Conservation (phyloP, 2,329 filamentous ascomycete genomes). For the Sarocladiaceae sp. region DNA sequence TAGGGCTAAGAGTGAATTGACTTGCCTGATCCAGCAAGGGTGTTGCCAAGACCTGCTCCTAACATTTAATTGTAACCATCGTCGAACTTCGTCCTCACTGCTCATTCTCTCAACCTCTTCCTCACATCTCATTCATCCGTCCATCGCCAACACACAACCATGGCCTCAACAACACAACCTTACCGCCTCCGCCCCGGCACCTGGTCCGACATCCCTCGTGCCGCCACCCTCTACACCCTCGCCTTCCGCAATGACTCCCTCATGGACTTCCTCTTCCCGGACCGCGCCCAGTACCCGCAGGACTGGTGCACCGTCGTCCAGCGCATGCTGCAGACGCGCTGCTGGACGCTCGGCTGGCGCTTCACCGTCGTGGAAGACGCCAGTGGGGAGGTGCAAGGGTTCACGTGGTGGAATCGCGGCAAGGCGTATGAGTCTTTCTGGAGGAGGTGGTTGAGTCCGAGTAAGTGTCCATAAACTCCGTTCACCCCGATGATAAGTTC, state of each 20-base stretch:
- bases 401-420: constrained; percentile 29
- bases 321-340: constrained; percentile 24
- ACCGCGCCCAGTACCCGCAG: constrained; percentile 15
- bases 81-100: not conserved
- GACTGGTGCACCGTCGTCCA: constrained; percentile 16
- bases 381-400: constrained; percentile 20
- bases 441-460: constrained; percentile 24
- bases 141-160: not conserved
- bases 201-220: constrained; percentile 21
- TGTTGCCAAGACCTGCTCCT: too few species aligned
- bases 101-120: not conserved
- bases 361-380: constrained; percentile 20
- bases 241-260: constrained; percentile 24
- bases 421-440: constrained; percentile 18
- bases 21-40: too few species aligned
- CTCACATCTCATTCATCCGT: not conserved
- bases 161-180: constrained; percentile 10
- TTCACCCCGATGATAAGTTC: too few species aligned
- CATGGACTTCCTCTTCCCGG: constrained; percentile 26
- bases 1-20: too few species aligned
- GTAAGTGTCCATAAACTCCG: constrained; percentile 22
- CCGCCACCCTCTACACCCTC: constrained; percentile 21
- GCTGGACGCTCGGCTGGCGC: constrained; percentile 26
- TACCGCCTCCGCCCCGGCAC: constrained; percentile 25
- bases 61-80: too few species aligned